These are phyloP conservation scores for Hebeloma cylindrosporum DNA, from an alignment of 768 basidiomycete species.

Conservation along the genomic window DNA sequence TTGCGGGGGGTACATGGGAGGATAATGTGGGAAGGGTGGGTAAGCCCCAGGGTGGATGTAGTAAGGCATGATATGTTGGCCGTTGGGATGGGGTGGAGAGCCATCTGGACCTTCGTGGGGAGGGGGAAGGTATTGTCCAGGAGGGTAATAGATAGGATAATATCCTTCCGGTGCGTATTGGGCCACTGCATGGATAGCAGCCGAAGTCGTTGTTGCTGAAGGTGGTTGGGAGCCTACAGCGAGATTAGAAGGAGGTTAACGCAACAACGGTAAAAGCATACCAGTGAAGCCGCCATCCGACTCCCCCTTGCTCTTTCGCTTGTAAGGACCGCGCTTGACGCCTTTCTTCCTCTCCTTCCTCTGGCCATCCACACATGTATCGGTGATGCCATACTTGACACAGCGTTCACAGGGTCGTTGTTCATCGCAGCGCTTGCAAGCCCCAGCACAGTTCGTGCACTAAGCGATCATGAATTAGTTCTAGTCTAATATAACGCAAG, in stretches of 20 bases:
- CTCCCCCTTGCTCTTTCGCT: conserved; percentile 49
- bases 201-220: conserved; percentile 24
- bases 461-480: conserved; percentile 1
- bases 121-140: conserved; percentile 33
- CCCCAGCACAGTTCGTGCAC: conserved; percentile 86
- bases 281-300: conserved; percentile 21
- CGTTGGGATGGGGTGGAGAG: conserved; percentile 30
- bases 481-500: neutral
- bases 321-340: conserved; percentile 86
- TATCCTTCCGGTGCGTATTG: conserved; percentile 40
- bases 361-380: conserved; percentile 83
- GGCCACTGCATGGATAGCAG: conserved; percentile 33
- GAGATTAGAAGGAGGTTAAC: conserved; percentile 25
- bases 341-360: conserved; percentile 93
- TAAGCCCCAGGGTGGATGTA: conserved; percentile 39
- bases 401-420: conserved; percentile 88
- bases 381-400: conserved; percentile 79
- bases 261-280: conserved; percentile 9
- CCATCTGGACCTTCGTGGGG: conserved; percentile 32
- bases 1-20: conserved; percentile 34
- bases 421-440: conserved; percentile 89
- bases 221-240: conserved; percentile 24
- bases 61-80: conserved; percentile 40
- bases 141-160: conserved; percentile 42
- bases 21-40: conserved; percentile 38